Conservation (phyloP, 1,284 basidiomycete species). For the Rhodotorula glutinis region DNA sequence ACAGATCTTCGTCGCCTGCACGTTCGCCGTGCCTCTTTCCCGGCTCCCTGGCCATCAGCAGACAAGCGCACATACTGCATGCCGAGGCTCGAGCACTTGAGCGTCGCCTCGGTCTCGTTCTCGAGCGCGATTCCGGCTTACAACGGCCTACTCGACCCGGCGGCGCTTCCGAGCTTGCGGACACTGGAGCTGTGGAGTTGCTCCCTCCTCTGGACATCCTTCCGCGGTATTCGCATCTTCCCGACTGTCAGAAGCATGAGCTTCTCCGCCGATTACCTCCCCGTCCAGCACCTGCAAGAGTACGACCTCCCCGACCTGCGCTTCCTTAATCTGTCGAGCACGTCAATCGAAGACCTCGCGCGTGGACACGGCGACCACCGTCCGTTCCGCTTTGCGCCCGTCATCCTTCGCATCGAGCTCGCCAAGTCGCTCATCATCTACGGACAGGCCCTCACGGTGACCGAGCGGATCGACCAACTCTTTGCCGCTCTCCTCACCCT, state of each 20-base stretch:
- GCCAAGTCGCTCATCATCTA: background rate
- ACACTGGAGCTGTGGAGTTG: background rate
- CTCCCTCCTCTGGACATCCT: background rate
- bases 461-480: background rate
- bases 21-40: background rate
- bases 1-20: background rate
- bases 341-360: background rate
- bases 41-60: background rate
- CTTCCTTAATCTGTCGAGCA: constrained; percentile 2
- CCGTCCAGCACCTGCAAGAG: background rate
- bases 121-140: background rate
- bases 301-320: background rate
- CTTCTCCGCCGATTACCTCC: background rate
- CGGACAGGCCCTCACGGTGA: background rate
- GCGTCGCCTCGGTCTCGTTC: background rate
- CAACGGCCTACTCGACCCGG: background rate
- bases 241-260: background rate
- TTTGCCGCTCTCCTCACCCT: background rate
- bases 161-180: background rate
- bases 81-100: background rate
- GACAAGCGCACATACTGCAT: background rate
- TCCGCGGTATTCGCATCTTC: background rate
- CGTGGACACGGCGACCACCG: background rate
- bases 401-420: background rate
- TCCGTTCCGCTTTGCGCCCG: background rate